Conservation (phyloP, 2,329 filamentous ascomycete genomes). For the Epichloe brachyelytri region DNA sequence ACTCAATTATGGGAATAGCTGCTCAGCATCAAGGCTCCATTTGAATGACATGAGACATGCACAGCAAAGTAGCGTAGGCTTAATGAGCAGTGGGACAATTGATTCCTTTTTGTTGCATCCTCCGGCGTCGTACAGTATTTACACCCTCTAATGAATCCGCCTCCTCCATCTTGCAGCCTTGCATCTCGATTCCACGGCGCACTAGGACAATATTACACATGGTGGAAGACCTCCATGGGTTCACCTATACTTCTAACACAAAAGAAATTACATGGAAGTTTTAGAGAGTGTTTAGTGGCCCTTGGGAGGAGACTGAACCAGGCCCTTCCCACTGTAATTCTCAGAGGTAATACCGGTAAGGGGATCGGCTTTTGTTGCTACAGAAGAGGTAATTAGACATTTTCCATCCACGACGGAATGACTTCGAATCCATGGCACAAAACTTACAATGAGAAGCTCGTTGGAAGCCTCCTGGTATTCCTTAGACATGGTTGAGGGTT, state of each 20-base stretch:
- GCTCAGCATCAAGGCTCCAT: neutral
- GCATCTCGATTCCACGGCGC: constrained; percentile 13
- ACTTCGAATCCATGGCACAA: neutral
- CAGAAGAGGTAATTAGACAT: constrained; percentile 4
- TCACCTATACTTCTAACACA: constrained; percentile 22
- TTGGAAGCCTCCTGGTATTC: constrained; percentile 95
- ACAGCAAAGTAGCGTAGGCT: neutral
- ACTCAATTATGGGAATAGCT: neutral
- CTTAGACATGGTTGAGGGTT: constrained; percentile 82
- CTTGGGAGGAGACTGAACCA: constrained; percentile 58
- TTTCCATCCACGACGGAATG: too few relatives aligned
- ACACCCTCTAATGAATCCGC: constrained; percentile 19
- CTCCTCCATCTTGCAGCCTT: constrained; percentile 14
- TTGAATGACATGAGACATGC: neutral
- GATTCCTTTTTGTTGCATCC: constrained; percentile 20
- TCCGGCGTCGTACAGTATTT: constrained; percentile 31
- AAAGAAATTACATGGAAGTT: constrained; percentile 18
- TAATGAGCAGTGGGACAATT: constrained; percentile 12
- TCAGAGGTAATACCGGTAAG: constrained; percentile 72
- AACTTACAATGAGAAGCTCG: constrained; percentile 74
- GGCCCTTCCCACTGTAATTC: constrained; percentile 65
- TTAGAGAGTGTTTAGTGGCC: constrained; percentile 26
- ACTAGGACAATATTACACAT: constrained; percentile 23
- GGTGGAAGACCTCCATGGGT: constrained; percentile 17
- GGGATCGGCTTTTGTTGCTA: constrained; percentile 74